phyloP scores from a whole-genome alignment of 345 rosid genomes.

The Acer yangbiense region DNA sequence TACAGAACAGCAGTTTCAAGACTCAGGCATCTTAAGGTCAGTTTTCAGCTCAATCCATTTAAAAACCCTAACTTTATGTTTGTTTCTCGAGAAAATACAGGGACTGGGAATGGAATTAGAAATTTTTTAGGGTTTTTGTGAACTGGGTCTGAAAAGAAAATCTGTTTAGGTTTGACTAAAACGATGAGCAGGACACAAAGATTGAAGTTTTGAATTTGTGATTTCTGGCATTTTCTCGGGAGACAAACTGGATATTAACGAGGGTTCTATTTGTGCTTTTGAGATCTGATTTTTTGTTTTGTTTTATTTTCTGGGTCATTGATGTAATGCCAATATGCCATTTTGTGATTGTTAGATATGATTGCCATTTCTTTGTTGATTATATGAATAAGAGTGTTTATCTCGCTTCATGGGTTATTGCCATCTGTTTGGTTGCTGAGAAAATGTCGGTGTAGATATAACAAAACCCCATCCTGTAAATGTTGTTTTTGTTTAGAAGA shows the following conservation, averaged over 20 bases:
- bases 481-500: too few relatives aligned
- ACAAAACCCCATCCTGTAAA: background rate
- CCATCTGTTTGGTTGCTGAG: background rate
- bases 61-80: conserved; percentile 4
- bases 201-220: background rate
- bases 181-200: background rate
- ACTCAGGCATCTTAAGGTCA: conserved; percentile 56
- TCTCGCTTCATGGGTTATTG: too few relatives aligned
- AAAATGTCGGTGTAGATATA: background rate
- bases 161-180: background rate
- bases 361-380: background rate
- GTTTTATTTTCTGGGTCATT: background rate
- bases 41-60: background rate
- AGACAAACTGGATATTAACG: background rate
- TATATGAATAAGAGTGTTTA: background rate
- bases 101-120: background rate
- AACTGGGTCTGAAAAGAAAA: conserved; percentile 6
- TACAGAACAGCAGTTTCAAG: conserved; percentile 59
- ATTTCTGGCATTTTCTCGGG: background rate
- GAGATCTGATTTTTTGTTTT: background rate
- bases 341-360: background rate
- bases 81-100: conserved; percentile 8
- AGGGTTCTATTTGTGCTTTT: background rate
- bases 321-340: too few relatives aligned
- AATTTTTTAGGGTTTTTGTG: background rate